These are phyloP conservation scores for Laetiporus sulphureus DNA, from an alignment of 1,284 basidiomycete species.

Conservation along the genomic window DNA sequence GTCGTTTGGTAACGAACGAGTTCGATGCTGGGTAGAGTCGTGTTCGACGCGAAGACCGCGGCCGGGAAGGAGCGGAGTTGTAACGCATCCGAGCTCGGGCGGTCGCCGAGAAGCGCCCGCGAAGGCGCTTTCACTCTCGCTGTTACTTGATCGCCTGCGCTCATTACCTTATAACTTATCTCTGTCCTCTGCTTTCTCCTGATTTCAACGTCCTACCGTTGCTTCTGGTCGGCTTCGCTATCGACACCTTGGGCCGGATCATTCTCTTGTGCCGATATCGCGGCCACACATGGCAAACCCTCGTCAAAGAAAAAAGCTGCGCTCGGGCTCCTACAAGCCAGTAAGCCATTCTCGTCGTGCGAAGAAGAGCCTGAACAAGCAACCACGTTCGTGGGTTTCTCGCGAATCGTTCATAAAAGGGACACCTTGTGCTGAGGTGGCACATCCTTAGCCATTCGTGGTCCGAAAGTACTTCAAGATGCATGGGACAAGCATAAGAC, in stretches of 20 bases:
- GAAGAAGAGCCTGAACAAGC: constrained; percentile 73
- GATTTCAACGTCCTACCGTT: too few species aligned
- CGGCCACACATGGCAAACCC: constrained; percentile 77
- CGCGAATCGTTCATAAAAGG: neutral
- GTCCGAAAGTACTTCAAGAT: constrained; percentile 77
- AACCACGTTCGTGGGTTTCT: constrained; percentile 47
- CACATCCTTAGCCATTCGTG: constrained; percentile 59
- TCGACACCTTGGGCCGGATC: too few species aligned
- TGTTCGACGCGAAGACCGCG: too few species aligned
- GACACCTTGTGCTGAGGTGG: constrained; percentile 11
- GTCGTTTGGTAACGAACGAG: too few species aligned
- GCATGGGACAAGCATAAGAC: constrained; percentile 90
- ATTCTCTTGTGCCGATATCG: neutral
- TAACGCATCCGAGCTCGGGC: too few species aligned
- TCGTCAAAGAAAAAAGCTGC: constrained; percentile 77
- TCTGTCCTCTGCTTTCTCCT: too few species aligned
- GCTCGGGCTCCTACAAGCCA: constrained; percentile 63
- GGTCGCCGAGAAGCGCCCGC: too few species aligned
- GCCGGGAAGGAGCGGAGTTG: neutral
- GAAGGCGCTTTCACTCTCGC: too few species aligned
- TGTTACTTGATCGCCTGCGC: too few species aligned
- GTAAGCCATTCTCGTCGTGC: constrained; percentile 66
- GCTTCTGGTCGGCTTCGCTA: constrained; percentile 4
- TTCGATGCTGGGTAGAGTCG: too few species aligned
- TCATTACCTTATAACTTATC: too few species aligned